These are phyloP conservation scores for Penicillium sp. DNA, from an alignment of 2,329 filamentous ascomycete genomes.

Conservation along the genomic window DNA sequence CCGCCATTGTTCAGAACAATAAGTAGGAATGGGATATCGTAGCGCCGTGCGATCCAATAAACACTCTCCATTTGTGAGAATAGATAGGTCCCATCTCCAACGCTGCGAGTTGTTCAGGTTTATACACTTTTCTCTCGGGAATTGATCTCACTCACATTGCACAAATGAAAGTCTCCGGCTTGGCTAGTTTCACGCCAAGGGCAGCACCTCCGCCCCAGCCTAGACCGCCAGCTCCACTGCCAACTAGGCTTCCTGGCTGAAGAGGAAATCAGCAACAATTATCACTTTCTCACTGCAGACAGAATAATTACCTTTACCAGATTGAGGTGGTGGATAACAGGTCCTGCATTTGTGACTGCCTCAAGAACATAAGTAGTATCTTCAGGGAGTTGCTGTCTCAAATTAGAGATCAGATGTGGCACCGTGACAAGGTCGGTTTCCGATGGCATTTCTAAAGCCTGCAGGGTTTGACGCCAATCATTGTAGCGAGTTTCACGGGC, in stretches of 20 bases:
- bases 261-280: not conserved
- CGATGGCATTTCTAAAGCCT: slow-evolving; percentile 4
- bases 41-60: slow-evolving; percentile 66
- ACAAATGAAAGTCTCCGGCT: slow-evolving; percentile 55
- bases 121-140: not conserved
- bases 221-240: slow-evolving; percentile 68
- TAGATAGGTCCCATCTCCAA: slow-evolving; percentile 66
- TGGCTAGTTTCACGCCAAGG: slow-evolving; percentile 71
- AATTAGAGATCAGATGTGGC: slow-evolving; percentile 53
- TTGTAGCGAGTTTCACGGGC: slow-evolving; percentile 6
- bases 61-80: slow-evolving; percentile 64
- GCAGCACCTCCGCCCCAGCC: slow-evolving; percentile 76
- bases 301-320: slow-evolving; percentile 8
- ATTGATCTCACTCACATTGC: slow-evolving; percentile 44
- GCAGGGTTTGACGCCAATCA: slow-evolving; percentile 7
- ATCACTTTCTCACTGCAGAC: rapidly evolving
- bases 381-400: slow-evolving; percentile 56
- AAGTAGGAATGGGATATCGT: slow-evolving; percentile 63
- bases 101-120: slow-evolving; percentile 21
- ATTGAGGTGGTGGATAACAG: slow-evolving; percentile 24
- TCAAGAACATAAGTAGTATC: slow-evolving; percentile 73
- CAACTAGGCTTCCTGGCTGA: slow-evolving; percentile 19
- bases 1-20: slow-evolving; percentile 68
- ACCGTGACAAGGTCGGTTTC: slow-evolving; percentile 41
- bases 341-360: slow-evolving; percentile 68